Evolutionary conservation across 257 asterid genomes (phyloP).

Genomic region (Apocynum venetum): DNA sequence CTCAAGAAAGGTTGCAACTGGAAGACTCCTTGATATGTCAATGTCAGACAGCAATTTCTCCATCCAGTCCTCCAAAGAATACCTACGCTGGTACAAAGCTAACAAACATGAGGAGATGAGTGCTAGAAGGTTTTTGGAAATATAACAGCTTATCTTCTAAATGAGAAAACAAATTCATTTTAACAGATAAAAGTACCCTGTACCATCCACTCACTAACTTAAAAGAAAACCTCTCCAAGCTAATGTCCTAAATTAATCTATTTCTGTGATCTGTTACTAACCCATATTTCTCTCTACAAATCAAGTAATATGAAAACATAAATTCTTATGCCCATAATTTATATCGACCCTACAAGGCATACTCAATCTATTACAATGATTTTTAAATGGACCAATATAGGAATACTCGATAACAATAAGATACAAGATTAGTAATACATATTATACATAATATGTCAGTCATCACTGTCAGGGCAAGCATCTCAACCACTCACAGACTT

Average conservation of each 20-base stretch:
- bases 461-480: background rate
- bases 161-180: background rate
- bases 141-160: background rate
- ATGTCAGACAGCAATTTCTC: constrained; percentile 55
- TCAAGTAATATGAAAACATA: background rate
- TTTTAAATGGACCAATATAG: background rate
- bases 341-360: background rate
- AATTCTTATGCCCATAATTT: background rate
- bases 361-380: background rate
- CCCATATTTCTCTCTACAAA: background rate
- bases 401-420: background rate
- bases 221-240: background rate
- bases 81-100: constrained; percentile 61
- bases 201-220: background rate
- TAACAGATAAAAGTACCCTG: background rate
- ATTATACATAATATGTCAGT: background rate
- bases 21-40: constrained; percentile 64
- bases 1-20: constrained; percentile 66
- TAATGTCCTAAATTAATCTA: background rate
- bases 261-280: background rate
- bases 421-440: background rate
- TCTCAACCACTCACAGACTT: background rate
- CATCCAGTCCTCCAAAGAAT: constrained; percentile 71
- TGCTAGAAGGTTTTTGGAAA: background rate
- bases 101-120: constrained; percentile 25